These are phyloP conservation scores for Herpetospermum pedunculosum DNA, from an alignment of 306 rosid species.

Conservation along the genomic window DNA sequence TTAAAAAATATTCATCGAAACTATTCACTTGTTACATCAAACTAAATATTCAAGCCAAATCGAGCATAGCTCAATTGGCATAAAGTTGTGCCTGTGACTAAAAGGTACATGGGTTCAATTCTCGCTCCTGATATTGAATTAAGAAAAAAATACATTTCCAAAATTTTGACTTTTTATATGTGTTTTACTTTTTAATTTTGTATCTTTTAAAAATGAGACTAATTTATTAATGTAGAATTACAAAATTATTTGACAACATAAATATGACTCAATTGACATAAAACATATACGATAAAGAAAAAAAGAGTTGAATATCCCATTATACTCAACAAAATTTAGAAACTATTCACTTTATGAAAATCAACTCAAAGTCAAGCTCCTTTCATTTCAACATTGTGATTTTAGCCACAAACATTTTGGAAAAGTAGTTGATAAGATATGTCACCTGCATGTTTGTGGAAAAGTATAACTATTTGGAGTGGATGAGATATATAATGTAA, in stretches of 20 bases:
- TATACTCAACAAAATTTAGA: too few species aligned
- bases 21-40: neutral
- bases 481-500: neutral
- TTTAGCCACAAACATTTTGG: neutral
- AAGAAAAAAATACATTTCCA: too few species aligned
- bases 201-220: neutral
- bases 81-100: too few species aligned
- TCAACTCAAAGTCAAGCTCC: neutral
- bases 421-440: neutral
- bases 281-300: too few species aligned
- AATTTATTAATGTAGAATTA: neutral
- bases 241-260: too few species aligned
- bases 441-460: neutral
- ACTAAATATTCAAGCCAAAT: neutral
- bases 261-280: too few species aligned
- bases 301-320: too few species aligned
- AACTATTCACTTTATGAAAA: neutral
- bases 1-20: neutral
- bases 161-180: too few species aligned
- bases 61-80: too few species aligned
- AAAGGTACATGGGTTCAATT: too few species aligned
- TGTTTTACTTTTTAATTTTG: neutral
- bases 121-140: too few species aligned
- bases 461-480: neutral
- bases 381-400: neutral